Evolutionary conservation across 1,284 basidiomycete species (phyloP).

Genomic region (Melampsora americana): DNA sequence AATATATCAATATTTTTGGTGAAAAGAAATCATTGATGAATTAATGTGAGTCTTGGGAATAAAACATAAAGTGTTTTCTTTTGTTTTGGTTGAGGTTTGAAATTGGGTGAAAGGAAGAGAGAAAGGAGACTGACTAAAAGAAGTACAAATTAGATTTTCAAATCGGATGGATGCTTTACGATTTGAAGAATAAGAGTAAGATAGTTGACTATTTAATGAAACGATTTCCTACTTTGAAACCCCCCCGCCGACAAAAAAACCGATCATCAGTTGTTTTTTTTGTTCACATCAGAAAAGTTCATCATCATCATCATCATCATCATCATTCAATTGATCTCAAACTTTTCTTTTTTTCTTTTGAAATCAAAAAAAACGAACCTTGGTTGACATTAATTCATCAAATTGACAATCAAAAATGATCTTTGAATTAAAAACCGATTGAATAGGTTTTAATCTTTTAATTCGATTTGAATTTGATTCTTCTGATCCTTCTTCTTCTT

Average conservation of each 20-base stretch:
- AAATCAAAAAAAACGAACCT: constrained; percentile 61
- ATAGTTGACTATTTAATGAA: constrained; percentile 36
- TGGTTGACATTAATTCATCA: constrained; percentile 88
- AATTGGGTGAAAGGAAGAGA: neutral
- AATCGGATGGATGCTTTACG: constrained; percentile 19
- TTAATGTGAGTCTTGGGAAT: too few relatives aligned
- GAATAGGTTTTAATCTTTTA: neutral
- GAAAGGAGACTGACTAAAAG: constrained; percentile 15
- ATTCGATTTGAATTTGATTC: neutral
- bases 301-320: too few relatives aligned
- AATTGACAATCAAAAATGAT: constrained; percentile 89
- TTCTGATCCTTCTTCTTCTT: neutral
- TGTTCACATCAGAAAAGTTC: too few relatives aligned
- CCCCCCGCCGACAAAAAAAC: neutral
- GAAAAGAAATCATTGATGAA: too few relatives aligned
- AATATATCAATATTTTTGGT: too few relatives aligned
- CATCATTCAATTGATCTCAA: too few relatives aligned
- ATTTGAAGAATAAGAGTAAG: constrained; percentile 31
- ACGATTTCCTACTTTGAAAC: constrained; percentile 21
- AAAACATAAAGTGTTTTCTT: neutral
- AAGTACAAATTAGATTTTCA: constrained; percentile 23
- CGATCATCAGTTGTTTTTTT: too few relatives aligned
- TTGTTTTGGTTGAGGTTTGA: neutral
- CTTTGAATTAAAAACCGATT: constrained; percentile 63
- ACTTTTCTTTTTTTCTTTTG: neutral